Evolutionary conservation across 202 grass and related monocot species (phyloP).

Genomic region (Schoenoplectus triqueter): DNA sequence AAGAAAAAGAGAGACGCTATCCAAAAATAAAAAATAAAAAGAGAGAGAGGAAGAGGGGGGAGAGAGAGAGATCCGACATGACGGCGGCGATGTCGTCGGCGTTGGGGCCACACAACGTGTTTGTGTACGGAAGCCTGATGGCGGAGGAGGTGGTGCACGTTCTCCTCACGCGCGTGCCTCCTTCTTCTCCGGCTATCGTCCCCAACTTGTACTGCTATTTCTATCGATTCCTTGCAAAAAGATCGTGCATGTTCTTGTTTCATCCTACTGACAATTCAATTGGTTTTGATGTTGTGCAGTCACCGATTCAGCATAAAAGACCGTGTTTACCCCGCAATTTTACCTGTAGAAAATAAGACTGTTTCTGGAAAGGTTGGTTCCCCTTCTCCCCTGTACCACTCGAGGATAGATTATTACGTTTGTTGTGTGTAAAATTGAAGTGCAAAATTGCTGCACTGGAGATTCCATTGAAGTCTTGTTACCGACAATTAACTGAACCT

Average conservation of each 20-base stretch:
- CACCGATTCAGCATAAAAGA: conserved; percentile 71
- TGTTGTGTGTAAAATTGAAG: not conserved
- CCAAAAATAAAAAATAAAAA: too few species aligned
- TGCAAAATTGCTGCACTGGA: not conserved
- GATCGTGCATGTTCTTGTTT: not conserved
- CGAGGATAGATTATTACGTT: not conserved
- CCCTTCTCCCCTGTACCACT: not conserved
- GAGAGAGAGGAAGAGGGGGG: not conserved
- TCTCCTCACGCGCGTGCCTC: conserved; percentile 76
- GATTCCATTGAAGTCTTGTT: not conserved
- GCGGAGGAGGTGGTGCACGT: conserved; percentile 68
- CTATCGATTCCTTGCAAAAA: not conserved
- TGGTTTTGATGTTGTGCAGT: conserved; percentile 39
- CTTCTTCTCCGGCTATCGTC: conserved; percentile 66
- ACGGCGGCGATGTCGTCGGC: not conserved
- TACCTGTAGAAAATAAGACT: conserved; percentile 50
- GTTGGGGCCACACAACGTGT: conserved; percentile 58
- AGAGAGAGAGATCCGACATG: conserved; percentile 10
- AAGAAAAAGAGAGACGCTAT: too few species aligned
- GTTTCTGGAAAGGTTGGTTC: conserved; percentile 70
- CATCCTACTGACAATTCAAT: not conserved
- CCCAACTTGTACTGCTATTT: conserved; percentile 47
- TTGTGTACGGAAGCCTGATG: conserved; percentile 93
- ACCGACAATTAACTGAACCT: not conserved
- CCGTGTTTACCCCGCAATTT: conserved; percentile 87